Evolutionary conservation across 2,329 filamentous ascomycete genomes (phyloP).

Genomic region (Leptographium galeiforme): DNA sequence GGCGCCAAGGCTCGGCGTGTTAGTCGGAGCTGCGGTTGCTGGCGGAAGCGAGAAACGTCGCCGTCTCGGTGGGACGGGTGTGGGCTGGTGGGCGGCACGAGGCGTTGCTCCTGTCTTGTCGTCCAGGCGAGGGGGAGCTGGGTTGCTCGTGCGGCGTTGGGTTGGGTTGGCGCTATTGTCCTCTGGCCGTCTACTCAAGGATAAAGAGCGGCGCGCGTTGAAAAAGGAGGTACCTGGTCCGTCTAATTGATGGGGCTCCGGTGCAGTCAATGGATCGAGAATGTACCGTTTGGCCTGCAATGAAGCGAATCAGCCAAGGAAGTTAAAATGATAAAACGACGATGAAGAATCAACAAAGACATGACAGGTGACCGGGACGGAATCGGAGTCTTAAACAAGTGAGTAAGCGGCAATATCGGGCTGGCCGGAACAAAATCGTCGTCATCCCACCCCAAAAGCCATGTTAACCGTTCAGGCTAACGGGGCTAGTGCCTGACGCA

Average conservation of each 20-base stretch:
- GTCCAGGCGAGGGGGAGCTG: conserved; percentile 40
- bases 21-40: background rate
- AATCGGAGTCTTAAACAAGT: background rate
- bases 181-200: conserved; percentile 9
- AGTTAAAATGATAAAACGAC: background rate
- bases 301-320: background rate
- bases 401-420: too few relatives aligned
- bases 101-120: conserved; percentile 19
- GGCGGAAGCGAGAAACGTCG: conserved; percentile 18
- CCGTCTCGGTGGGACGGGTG: conserved; percentile 22
- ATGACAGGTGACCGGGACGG: background rate
- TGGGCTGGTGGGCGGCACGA: conserved; percentile 35
- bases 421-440: too few relatives aligned
- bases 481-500: too few relatives aligned
- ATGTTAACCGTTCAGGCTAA: too few relatives aligned
- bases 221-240: conserved; percentile 47
- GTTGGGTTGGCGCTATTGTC: conserved; percentile 11
- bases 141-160: conserved; percentile 11
- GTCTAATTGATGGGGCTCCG: conserved; percentile 54
- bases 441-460: too few relatives aligned
- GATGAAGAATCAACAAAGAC: background rate
- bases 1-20: too few relatives aligned
- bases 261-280: conserved; percentile 54
- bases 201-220: conserved; percentile 17
- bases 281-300: conserved; percentile 53